Evolutionary conservation across 164 flowering plant genomes (phyloP).

Genomic region (Stephania yunnanensis): DNA sequence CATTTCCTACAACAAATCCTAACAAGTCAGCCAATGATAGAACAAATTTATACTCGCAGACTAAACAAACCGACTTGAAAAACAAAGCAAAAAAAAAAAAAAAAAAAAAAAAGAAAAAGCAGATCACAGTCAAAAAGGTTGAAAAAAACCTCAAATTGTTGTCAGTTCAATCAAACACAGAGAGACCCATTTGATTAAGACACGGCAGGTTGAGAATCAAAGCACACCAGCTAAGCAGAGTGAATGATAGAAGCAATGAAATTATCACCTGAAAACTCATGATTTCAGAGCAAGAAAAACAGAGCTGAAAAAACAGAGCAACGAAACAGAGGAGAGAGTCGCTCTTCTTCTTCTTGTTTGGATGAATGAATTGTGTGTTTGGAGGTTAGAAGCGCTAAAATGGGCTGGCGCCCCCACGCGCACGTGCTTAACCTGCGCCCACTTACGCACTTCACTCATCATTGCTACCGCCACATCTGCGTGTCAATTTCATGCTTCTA

Average conservation of each 20-base stretch:
- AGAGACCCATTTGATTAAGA: constrained; percentile 15
- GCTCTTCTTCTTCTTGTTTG: not conserved
- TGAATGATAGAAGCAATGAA: not conserved
- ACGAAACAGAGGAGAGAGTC: not conserved
- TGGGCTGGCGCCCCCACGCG: constrained; percentile 25
- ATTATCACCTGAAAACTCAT: constrained; percentile 1
- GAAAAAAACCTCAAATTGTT: constrained; percentile 4
- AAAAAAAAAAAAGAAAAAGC: no score
- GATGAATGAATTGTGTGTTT: no score
- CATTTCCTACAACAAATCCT: constrained; percentile 12
- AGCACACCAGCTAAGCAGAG: not conserved
- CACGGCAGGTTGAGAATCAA: not conserved
- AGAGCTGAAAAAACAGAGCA: not conserved
- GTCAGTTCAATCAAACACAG: constrained; percentile 36
- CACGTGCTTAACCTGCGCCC: constrained; percentile 72
- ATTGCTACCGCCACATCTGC: constrained; percentile 25
- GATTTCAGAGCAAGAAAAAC: not conserved
- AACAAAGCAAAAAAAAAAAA: constrained; percentile 10
- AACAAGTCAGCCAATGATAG: constrained; percentile 8
- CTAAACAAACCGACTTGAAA: no score
- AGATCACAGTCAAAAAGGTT: not conserved
- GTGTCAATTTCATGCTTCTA: not conserved
- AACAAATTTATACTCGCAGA: constrained; percentile 11
- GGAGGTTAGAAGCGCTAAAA: constrained; percentile 5
- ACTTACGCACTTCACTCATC: constrained; percentile 38